phyloP scores from a whole-genome alignment of 2,329 filamentous ascomycete species.

The Rachicladosporium sp. region DNA sequence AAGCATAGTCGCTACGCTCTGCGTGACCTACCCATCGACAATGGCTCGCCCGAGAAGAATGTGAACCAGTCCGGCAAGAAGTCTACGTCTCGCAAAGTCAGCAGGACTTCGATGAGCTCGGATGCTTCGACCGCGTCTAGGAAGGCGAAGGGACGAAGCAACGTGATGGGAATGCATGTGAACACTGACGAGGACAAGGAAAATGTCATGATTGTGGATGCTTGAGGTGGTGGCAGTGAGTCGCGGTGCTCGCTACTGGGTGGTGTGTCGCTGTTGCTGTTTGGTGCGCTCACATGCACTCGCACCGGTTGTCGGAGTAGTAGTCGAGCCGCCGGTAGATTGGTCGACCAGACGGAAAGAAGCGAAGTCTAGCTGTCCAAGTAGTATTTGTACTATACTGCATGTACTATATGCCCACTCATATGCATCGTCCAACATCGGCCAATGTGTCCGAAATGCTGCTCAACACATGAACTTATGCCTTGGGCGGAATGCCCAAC shows the following conservation, averaged over 20 bases:
- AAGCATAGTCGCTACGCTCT: constrained; percentile 18
- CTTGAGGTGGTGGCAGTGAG: not conserved
- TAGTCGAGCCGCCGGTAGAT: too few relatives aligned
- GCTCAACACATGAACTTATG: not conserved
- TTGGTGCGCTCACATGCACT: too few relatives aligned
- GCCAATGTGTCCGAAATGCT: not conserved
- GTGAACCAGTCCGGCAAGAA: constrained; percentile 2
- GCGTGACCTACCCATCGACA: constrained; percentile 10
- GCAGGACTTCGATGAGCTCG: constrained; percentile 5
- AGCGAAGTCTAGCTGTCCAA: too few relatives aligned
- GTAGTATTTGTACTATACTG: too few relatives aligned
- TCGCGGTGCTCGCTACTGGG: not conserved
- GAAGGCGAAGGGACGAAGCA: not conserved
- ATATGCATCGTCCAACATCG: too few relatives aligned
- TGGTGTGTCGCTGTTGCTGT: too few relatives aligned
- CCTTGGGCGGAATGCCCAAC: constrained; percentile 18
- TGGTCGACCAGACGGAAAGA: too few relatives aligned
- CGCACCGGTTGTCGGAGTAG: too few relatives aligned
- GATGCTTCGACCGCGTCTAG: not conserved
- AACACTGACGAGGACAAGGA: constrained; percentile 6
- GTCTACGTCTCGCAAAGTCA: constrained; percentile 15
- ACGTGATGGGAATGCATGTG: not conserved
- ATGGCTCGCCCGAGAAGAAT: constrained; percentile 16
- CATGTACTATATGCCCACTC: too few relatives aligned
- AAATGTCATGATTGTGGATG: constrained; percentile 4